Base-by-base conservation (phyloP, 1,284 basidiomycete species). In the Leccinum insigne region DNA sequence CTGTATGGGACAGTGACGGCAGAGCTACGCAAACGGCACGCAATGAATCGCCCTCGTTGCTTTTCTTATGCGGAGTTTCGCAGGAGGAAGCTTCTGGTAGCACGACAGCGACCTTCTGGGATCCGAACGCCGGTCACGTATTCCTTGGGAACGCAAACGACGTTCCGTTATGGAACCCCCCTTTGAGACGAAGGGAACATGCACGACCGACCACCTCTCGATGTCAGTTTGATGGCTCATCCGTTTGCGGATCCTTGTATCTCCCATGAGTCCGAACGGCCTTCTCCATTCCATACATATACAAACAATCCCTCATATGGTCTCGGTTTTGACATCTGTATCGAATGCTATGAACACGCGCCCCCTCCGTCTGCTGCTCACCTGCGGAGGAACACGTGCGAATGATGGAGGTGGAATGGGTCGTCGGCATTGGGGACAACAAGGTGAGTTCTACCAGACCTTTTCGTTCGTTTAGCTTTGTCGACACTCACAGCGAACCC, bases 321-420 rank as follows among this genome's bases (percentile, higher is more conserved):
- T 26, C 79, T 82, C 63, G 89, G 90, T 47, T 95, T 88, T 72
- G 88, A 94, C 70, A 85, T 96, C 49, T 95, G 93, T 76, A 86
- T 96, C 67, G 93, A 95, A 76, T 94, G 92, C 73, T 90, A 93
- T 72, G 93, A 96, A 69, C 79, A 86, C 52, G 90, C 90, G 9
- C 84, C 86, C 13, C 89, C 92, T 77, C 90, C 91, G 3, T 83
- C 82, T 11, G n/a, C 32, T 14, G 58, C 58, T 21, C 58, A 58
- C 58, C 58, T 21, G 58, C 58, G 35, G 58, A 58, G 32, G 58
- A 58, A 58, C 58, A 58, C 18, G 58, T 58, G 35, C 29, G 58
- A 21, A 58, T 58, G 58, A 58, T 58, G 58, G 58, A 58, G 35
- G 32, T 58, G 10, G 58, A 58, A 58, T 58, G 58, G 58, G 32